Percentiles rank a stretch among this genome's conserved stretches.
phyloP scores from a whole-genome alignment of 768 basidiomycete species.

The Candolleomyces aberdarensis region DNA sequence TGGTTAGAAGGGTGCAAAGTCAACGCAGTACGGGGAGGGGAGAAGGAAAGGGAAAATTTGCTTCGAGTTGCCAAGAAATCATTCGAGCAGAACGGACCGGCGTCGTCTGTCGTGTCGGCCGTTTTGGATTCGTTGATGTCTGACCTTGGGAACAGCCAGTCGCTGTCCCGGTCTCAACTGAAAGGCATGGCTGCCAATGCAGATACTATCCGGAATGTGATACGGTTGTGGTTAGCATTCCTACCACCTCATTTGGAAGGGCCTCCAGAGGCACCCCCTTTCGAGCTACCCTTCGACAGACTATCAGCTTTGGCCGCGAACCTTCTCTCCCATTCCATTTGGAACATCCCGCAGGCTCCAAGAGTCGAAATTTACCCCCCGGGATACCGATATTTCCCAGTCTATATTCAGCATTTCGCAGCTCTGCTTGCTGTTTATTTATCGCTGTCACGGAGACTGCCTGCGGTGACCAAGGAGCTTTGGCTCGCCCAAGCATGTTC shows the following conservation, averaged over 20 bases:
- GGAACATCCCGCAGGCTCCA: slow-evolving; percentile 32
- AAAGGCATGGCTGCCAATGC: slow-evolving; percentile 32
- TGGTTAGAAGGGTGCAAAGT: slow-evolving; percentile 79
- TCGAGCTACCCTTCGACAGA: slow-evolving; percentile 54
- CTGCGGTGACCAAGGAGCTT: slow-evolving; percentile 50
- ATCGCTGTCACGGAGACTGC: slow-evolving; percentile 53
- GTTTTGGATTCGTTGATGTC: slow-evolving; percentile 35
- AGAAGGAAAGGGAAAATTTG: slow-evolving; percentile 50
- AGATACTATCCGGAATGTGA: slow-evolving; percentile 39
- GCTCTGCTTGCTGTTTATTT: slow-evolving; percentile 53
- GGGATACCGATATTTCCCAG: slow-evolving; percentile 17
- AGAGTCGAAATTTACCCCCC: slow-evolving; percentile 12
- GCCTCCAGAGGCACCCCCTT: slow-evolving; percentile 49
- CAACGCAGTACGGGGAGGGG: slow-evolving; percentile 67
- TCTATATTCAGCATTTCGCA: slow-evolving; percentile 52
- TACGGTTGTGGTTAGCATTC: slow-evolving; percentile 67
- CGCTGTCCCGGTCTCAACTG: slow-evolving; percentile 8
- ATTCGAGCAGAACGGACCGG: slow-evolving; percentile 18
- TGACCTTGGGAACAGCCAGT: slow-evolving; percentile 24
- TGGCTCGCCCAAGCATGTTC: slow-evolving; percentile 69
- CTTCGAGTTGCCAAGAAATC: slow-evolving; percentile 24
- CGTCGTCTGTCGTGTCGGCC: slow-evolving; percentile 31
- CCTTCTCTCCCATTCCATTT: slow-evolving; percentile 50
- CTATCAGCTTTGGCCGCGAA: slow-evolving; percentile 52
- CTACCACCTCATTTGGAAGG: slow-evolving; percentile 40